Base-by-base conservation (phyloP, 352 stramenopile genomes). In the Phytophthora crassamura region DNA sequence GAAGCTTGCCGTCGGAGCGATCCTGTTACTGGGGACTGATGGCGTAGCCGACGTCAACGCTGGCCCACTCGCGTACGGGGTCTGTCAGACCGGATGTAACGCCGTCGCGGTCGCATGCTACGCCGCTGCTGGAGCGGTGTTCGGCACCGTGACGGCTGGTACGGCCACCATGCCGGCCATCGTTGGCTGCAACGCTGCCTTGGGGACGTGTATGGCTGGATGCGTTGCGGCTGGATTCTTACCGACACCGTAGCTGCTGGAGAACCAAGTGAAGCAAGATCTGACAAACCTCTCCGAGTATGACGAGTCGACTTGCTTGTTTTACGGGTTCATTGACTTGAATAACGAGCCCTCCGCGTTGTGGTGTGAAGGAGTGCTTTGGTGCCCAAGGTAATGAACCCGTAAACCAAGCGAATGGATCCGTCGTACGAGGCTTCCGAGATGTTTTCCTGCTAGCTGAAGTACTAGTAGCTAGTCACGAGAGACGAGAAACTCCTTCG, bases 41-140 rank as follows among this genome's bases (percentile, higher is more conserved):
- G 33, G 12, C 5, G 10, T 52, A 2, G 18, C 56, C 6, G 36
- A 49, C 36, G 61, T 59, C 11, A 38, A 42, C 4, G 72, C 56
- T 16, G 69, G 69, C 4, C 64, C 58, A 0, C 33, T 83, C 0
- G 60, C 64, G 0, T 87, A 80, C 18, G 67, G 69, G 0, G 57
- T 79, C 5, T 84, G 76, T 32, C 79, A 86, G 11, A 74, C 53
- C 0, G 76, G 69, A 0, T 86, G 79, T 35, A 88, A 84, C 28
- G 54, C 68, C 0, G 16, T 72, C n/a, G 72, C 47, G 5, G 76
- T 76, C 9, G 40, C 64, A 11, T 88, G 76, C 34, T 84, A 88
- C 39, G 35, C 59, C 5, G 51, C 60, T 30, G 67, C 66, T 5
- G 75, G 74, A 6, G 54, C 25, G 10, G 38, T 74, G n/a, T 88